Percentiles rank a stretch among this genome's conserved stretches.
phyloP scores from a whole-genome alignment of 306 rosid genomes.

The Albizia julibrissin region DNA sequence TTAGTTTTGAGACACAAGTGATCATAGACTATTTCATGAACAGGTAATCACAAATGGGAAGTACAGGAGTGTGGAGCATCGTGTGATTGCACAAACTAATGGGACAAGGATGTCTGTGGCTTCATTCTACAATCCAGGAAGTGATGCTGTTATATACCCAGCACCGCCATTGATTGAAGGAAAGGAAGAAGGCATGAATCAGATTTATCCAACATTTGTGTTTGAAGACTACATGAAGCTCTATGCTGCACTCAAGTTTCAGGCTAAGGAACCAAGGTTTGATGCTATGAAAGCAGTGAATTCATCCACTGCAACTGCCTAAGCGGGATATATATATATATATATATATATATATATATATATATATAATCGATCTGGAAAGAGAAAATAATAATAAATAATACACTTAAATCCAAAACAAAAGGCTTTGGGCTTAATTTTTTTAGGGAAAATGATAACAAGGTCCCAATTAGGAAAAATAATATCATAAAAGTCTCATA shows the following conservation, averaged over 20 bases:
- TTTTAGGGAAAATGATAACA: no score
- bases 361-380: not conserved
- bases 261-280: slow-evolving; percentile 65
- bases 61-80: slow-evolving; percentile 63
- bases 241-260: slow-evolving; percentile 51
- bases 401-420: not conserved
- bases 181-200: slow-evolving; percentile 47
- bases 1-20: not conserved
- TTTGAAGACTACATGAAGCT: slow-evolving; percentile 73
- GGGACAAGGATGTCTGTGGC: slow-evolving; percentile 69
- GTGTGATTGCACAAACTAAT: slow-evolving; percentile 57
- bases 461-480: no score
- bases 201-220: slow-evolving; percentile 60
- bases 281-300: slow-evolving; percentile 55
- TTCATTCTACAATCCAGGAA: slow-evolving; percentile 67
- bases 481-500: no score
- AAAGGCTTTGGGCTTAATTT: not conserved
- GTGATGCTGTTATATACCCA: slow-evolving; percentile 63
- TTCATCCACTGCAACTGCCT: slow-evolving; percentile 49
- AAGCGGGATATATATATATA: not conserved
- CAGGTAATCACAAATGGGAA: slow-evolving; percentile 68
- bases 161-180: slow-evolving; percentile 53
- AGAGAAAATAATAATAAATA: not conserved
- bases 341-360: no score
- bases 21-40: not conserved